phyloP scores from a whole-genome alignment of 1,139 yeast species.

The Geotrichum citri-aurantii region DNA sequence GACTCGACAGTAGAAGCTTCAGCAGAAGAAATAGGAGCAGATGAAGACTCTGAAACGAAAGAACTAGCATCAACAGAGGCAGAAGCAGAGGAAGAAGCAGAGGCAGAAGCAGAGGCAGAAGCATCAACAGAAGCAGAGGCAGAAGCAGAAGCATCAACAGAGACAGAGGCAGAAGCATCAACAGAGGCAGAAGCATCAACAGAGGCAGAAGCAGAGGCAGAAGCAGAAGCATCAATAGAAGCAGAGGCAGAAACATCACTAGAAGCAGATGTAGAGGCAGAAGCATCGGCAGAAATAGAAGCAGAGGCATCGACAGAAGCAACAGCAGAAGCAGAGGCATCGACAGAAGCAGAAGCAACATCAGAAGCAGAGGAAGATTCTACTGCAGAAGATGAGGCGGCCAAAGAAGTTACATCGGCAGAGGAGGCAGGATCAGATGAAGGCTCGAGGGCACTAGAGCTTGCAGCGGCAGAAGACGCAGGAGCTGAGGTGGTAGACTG shows the following conservation, averaged over 20 bases:
- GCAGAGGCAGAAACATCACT: no score
- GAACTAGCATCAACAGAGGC: background rate
- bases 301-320: background rate
- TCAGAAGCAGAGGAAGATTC: background rate
- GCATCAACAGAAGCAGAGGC: background rate
- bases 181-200: background rate
- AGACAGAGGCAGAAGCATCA: background rate
- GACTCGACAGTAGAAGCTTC: background rate
- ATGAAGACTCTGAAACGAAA: background rate
- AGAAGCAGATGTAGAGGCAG: no score
- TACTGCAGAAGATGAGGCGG: background rate
- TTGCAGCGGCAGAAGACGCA: background rate
- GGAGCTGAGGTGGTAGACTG: background rate
- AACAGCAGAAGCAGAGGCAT: background rate
- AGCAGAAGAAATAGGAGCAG: background rate
- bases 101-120: background rate
- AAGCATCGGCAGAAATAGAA: background rate
- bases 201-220: background rate
- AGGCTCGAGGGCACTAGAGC: background rate
- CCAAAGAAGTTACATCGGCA: background rate
- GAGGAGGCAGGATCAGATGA: background rate
- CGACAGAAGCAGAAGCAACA: background rate
- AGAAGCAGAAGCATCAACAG: no score
- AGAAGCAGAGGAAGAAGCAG: background rate
- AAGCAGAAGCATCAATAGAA: no score